A percentile compares a stretch with the other conserved stretches of the same genome.
Conservation (phyloP, 768 basidiomycete species). For the Kockovaella imperatae region DNA sequence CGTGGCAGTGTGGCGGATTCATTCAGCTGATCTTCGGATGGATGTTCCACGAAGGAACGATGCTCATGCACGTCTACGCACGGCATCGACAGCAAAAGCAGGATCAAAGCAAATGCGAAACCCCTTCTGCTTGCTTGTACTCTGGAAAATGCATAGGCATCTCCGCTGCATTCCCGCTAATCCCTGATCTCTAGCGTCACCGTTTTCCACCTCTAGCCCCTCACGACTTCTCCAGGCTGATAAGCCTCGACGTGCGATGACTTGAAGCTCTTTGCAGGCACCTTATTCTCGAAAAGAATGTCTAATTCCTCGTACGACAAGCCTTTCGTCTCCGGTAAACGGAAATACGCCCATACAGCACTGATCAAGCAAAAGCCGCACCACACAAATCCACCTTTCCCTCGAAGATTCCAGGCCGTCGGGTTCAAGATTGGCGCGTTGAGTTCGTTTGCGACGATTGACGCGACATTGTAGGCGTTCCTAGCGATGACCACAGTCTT, state of each 20-base stretch:
- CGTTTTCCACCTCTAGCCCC: too few species aligned
- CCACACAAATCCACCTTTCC: conserved; percentile 23
- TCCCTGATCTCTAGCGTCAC: too few species aligned
- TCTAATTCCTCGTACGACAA: conserved; percentile 27
- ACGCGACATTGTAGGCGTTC: conserved; percentile 10
- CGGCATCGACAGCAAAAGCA: too few species aligned
- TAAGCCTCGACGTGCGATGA: conserved; percentile 4
- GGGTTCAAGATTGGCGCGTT: conserved; percentile 12
- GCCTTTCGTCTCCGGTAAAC: conserved; percentile 13
- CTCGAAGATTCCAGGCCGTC: conserved; percentile 17
- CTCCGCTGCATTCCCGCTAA: too few species aligned
- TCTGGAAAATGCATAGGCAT: too few species aligned
- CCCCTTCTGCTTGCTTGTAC: too few species aligned
- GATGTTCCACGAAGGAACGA: too few species aligned
- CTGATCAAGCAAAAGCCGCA: not conserved
- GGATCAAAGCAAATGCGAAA: too few species aligned
- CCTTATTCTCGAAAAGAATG: conserved; percentile 34
- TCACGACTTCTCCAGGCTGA: too few species aligned
- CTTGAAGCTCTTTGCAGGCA: conserved; percentile 32
- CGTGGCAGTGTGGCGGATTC: too few species aligned
- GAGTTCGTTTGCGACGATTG: conserved; percentile 8
- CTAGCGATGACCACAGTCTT: conserved; percentile 29
- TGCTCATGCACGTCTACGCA: too few species aligned
- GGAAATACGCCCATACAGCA: conserved; percentile 4
- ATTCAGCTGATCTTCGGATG: too few species aligned